phyloP scores from a whole-genome alignment of 2,329 filamentous ascomycete species.

The Cladophialophora bantiana region DNA sequence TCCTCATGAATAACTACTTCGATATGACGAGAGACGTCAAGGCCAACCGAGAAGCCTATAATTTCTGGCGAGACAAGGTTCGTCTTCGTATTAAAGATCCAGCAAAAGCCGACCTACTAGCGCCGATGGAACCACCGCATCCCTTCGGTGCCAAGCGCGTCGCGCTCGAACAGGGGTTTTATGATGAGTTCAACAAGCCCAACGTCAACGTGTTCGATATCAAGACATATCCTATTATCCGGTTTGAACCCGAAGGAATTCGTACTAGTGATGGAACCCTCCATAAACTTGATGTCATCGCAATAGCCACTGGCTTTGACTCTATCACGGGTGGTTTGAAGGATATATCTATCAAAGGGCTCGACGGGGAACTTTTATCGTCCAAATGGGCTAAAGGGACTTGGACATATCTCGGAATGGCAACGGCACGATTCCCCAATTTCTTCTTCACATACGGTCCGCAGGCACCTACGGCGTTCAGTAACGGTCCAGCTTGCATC shows the following conservation, averaged over 20 bases:
- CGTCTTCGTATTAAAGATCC: constrained; percentile 60
- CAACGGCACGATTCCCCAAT: constrained; percentile 54
- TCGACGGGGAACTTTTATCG: constrained; percentile 46
- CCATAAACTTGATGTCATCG: constrained; percentile 51
- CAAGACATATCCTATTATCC: constrained; percentile 51
- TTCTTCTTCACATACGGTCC: constrained; percentile 61
- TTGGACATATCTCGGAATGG: constrained; percentile 52
- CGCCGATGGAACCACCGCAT: constrained; percentile 60
- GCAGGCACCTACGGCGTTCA: constrained; percentile 62
- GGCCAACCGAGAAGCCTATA: constrained; percentile 61
- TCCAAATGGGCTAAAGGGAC: constrained; percentile 49
- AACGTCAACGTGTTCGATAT: constrained; percentile 56
- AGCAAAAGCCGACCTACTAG: constrained; percentile 59
- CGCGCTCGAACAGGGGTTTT: constrained; percentile 59
- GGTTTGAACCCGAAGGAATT: constrained; percentile 54
- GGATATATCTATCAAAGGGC: constrained; percentile 48
- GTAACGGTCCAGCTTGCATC: constrained; percentile 63
- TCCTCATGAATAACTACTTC: constrained; percentile 59
- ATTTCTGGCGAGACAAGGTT: constrained; percentile 63
- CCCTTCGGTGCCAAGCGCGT: constrained; percentile 62
- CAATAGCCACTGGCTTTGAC: constrained; percentile 55
- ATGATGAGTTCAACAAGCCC: constrained; percentile 55
- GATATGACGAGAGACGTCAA: constrained; percentile 57
- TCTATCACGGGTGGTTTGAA: constrained; percentile 52
- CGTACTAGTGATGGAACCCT: constrained; percentile 47